Percentiles rank a stretch among this genome's conserved stretches.
phyloP scores from a whole-genome alignment of 2,329 filamentous ascomycete genomes.

The Diaporthe humulicola region DNA sequence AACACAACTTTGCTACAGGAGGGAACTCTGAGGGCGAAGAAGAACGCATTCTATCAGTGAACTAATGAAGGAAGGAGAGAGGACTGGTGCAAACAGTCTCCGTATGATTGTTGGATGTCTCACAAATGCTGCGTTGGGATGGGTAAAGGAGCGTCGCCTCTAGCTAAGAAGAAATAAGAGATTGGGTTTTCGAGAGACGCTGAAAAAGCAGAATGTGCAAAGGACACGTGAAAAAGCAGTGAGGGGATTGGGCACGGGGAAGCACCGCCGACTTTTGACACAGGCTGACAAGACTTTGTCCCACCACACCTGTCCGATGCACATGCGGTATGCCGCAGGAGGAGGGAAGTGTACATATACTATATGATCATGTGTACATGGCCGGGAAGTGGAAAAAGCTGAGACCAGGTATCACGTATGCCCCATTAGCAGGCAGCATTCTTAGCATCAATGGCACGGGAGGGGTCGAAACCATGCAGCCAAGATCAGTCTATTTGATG shows the following conservation, averaged over 20 bases:
- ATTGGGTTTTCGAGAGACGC: neutral
- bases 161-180: neutral
- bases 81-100: rapidly evolving
- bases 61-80: neutral
- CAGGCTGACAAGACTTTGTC: neutral
- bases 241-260: neutral
- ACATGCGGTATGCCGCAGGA: neutral
- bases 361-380: too few relatives aligned
- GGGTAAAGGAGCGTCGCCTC: neutral
- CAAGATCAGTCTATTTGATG: slow-evolving; percentile 12
- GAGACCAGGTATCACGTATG: neutral
- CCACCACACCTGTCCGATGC: neutral
- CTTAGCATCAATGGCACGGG: too few relatives aligned
- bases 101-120: neutral
- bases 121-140: neutral
- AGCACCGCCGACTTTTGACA: neutral
- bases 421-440: neutral
- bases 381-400: neutral
- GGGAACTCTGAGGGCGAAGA: neutral
- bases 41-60: neutral
- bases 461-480: neutral
- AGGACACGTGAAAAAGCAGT: too few relatives aligned
- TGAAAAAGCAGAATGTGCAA: neutral
- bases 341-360: too few relatives aligned
- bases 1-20: neutral